phyloP scores from a whole-genome alignment of 148 eudicot species.

The Heliamphora exappendiculata region DNA sequence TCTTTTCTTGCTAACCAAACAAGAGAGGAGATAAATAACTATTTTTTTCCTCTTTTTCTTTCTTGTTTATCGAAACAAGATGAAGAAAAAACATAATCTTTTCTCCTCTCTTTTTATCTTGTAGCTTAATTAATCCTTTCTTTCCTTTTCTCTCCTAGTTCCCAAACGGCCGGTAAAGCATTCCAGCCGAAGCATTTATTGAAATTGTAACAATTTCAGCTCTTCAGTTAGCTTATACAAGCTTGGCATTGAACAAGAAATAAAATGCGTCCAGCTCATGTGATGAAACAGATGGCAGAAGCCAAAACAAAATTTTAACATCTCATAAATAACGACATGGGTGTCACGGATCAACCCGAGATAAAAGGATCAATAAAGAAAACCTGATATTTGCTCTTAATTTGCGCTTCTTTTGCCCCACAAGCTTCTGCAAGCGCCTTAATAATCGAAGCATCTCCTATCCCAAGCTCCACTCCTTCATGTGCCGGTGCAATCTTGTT shows the following conservation, averaged over 20 bases:
- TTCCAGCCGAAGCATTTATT: background rate
- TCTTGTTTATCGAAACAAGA: no score
- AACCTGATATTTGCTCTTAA: slow-evolving; percentile 63
- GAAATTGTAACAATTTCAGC: background rate
- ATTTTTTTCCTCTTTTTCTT: no score
- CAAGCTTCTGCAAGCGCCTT: slow-evolving; percentile 87
- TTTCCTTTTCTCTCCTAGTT: no score
- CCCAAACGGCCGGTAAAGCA: background rate
- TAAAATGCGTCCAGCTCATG: background rate
- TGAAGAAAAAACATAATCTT: no score
- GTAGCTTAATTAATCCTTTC: no score
- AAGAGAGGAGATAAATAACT: no score
- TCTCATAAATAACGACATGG: background rate
- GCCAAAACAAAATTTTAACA: background rate
- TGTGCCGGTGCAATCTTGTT: slow-evolving; percentile 82
- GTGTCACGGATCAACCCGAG: background rate
- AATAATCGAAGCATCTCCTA: slow-evolving; percentile 78
- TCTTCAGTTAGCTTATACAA: background rate
- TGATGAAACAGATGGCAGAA: background rate
- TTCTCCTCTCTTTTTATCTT: no score
- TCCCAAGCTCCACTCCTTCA: slow-evolving; percentile 85
- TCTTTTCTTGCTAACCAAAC: no score
- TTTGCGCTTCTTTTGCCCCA: slow-evolving; percentile 52
- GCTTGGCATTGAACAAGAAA: background rate
- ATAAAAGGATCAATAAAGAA: background rate